Evolutionary conservation across 1,139 yeast genomes (phyloP).

Genomic region (Debaryomyces sp.): DNA sequence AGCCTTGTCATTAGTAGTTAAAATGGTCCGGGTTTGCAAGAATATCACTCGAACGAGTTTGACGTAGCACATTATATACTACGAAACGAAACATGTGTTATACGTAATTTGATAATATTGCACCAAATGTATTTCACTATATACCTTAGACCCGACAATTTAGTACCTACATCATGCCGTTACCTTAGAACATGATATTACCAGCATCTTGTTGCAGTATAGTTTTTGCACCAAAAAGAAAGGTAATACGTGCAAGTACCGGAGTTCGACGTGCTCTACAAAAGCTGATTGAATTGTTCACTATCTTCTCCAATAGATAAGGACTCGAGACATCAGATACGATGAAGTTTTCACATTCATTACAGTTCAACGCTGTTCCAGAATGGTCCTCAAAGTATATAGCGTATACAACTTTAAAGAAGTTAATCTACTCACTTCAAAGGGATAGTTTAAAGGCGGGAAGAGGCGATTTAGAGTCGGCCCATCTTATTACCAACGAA

Average conservation of each 20-base stretch:
- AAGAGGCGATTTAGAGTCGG: conserved; percentile 32
- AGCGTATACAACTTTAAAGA: conserved; percentile 65
- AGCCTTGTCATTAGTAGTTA: too few relatives aligned
- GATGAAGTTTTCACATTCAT: conserved; percentile 74
- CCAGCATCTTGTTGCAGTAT: neutral
- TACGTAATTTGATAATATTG: too few relatives aligned
- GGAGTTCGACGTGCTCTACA: neutral
- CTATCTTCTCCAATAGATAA: neutral
- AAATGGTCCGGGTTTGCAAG: too few relatives aligned
- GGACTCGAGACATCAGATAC: neutral
- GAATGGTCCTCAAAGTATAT: conserved; percentile 76
- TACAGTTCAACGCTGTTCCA: conserved; percentile 75
- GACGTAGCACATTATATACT: too few relatives aligned
- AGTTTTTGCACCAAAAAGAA: neutral
- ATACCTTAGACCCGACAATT: neutral
- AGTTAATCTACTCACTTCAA: conserved; percentile 65
- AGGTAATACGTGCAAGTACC: neutral
- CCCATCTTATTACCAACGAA: conserved; percentile 29
- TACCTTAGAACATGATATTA: neutral
- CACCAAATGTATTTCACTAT: neutral
- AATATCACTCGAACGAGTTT: too few relatives aligned
- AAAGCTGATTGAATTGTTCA: neutral
- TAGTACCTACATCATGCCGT: neutral
- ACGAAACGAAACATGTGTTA: neutral
- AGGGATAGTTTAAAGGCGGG: conserved; percentile 46